A percentile compares a stretch with the other conserved stretches of the same genome.
Evolutionary conservation across 352 stramenopile genomes (phyloP).

Genomic region (Globisporangium cystogenes): DNA sequence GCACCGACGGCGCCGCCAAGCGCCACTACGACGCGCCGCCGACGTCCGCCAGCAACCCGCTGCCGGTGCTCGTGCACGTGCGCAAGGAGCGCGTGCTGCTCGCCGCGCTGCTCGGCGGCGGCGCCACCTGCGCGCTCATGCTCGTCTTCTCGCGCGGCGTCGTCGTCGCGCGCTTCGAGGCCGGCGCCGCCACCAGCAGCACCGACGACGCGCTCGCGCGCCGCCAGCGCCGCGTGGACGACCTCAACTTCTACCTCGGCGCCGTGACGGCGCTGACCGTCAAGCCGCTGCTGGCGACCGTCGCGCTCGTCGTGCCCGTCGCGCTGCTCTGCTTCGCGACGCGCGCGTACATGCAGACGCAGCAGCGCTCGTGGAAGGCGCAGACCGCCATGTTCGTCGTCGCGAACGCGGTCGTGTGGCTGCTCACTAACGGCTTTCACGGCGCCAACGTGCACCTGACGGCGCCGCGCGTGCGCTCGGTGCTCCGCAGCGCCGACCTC

Average conservation of each 20-base stretch:
- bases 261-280: constrained; percentile 25
- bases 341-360: constrained; percentile 38
- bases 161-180: constrained; percentile 26
- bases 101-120: constrained; percentile 15
- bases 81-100: constrained; percentile 31
- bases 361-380: constrained; percentile 15
- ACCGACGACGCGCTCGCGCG: neutral
- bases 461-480: constrained; percentile 14
- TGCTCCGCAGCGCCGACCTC: constrained; percentile 27
- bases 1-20: constrained; percentile 6
- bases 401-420: constrained; percentile 38
- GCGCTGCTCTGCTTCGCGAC: constrained; percentile 55
- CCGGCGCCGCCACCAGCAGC: neutral
- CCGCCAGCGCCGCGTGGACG: constrained; percentile 1
- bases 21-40: constrained; percentile 13
- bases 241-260: constrained; percentile 41
- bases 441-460: constrained; percentile 42
- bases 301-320: constrained; percentile 41
- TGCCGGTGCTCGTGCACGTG: constrained; percentile 37
- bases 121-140: constrained; percentile 17
- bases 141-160: constrained; percentile 30
- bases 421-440: constrained; percentile 64
- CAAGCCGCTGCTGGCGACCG: constrained; percentile 41
- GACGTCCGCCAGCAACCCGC: constrained; percentile 16
- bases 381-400: constrained; percentile 23